Percentiles rank a stretch among this genome's conserved stretches.
These are phyloP conservation scores for Ogataea haglerorum DNA, from an alignment of 805 yeast genomes.

Conservation along the genomic window DNA sequence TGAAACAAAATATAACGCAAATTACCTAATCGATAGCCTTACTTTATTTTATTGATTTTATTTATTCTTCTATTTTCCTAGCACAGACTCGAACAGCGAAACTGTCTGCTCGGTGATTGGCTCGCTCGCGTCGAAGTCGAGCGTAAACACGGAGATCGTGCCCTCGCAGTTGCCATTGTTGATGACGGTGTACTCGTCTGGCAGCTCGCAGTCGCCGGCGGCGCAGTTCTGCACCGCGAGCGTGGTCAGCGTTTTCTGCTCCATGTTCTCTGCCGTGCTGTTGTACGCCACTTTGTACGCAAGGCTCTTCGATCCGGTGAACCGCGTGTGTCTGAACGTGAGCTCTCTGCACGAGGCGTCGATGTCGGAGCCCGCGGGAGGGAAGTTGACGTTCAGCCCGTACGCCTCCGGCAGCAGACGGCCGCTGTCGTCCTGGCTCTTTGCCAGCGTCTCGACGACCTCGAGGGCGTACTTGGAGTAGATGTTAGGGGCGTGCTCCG, in stretches of 20 bases:
- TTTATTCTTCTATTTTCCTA: conserved; percentile 5
- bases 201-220: conserved; percentile 44
- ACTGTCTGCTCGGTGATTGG: conserved; percentile 8
- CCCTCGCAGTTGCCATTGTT: conserved; percentile 36
- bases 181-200: conserved; percentile 39
- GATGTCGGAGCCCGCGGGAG: conserved; percentile 41
- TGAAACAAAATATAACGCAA: not conserved
- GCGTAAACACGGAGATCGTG: conserved; percentile 44
- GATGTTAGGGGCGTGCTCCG: conserved; percentile 41
- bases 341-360: conserved; percentile 39
- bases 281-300: conserved; percentile 37
- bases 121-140: conserved; percentile 42
- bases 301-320: conserved; percentile 39
- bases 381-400: conserved; percentile 49
- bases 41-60: not conserved
- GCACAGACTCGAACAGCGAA: conserved; percentile 14
- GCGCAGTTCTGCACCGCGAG: conserved; percentile 27
- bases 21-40: not conserved
- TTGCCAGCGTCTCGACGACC: conserved; percentile 38
- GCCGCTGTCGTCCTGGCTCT: conserved; percentile 35
- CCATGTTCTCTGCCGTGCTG: conserved; percentile 35
- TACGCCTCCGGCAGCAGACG: conserved; percentile 41
- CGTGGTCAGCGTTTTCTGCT: conserved; percentile 17
- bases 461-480: conserved; percentile 40
- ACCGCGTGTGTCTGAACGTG: conserved; percentile 41